A percentile compares a stretch with the other conserved stretches of the same genome.
Conservation (phyloP, 2,329 filamentous ascomycete genomes). For the Epichloe amarillans region DNA sequence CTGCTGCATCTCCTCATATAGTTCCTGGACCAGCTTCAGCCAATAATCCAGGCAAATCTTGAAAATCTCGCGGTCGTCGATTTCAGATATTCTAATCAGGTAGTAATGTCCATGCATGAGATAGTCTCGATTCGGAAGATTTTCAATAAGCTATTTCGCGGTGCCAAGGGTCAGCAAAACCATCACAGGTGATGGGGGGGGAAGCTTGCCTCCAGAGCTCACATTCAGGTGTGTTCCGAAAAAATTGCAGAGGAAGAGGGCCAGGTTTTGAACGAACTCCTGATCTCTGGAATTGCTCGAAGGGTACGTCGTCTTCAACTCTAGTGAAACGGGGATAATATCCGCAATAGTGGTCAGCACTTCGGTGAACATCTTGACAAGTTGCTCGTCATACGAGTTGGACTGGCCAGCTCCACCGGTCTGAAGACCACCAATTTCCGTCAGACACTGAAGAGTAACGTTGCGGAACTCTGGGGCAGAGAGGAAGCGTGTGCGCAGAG, state of each 20-base stretch:
- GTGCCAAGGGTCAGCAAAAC: not conserved
- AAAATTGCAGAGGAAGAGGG: constrained; percentile 96
- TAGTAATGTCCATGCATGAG: constrained; percentile 96
- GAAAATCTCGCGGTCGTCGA: constrained; percentile 97
- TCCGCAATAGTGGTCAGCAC: constrained; percentile 84
- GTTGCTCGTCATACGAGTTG: constrained; percentile 80
- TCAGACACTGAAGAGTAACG: constrained; percentile 89
- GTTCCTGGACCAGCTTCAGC: constrained; percentile 94
- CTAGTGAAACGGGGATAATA: constrained; percentile 81
- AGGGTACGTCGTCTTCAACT: constrained; percentile 82
- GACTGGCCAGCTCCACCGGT: constrained; percentile 56
- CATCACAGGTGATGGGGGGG: not conserved
- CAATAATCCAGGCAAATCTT: constrained; percentile 99
- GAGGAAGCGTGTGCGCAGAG: constrained; percentile 80
- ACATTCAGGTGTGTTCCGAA: constrained; percentile 86
- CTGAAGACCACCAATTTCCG: constrained; percentile 89
- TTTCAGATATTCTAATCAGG: constrained; percentile 94
- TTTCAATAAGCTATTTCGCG: constrained; percentile 64
- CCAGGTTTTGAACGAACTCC: constrained; percentile 94
- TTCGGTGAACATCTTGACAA: constrained; percentile 97
- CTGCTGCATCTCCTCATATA: constrained; percentile 98
- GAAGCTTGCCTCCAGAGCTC: constrained; percentile 13
- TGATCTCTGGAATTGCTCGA: constrained; percentile 87
- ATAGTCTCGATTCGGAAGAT: constrained; percentile 87
- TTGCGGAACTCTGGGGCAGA: constrained; percentile 93